Base-by-base conservation (phyloP, 305 asterid species). In the Fraxinus xanthoxyloides region DNA sequence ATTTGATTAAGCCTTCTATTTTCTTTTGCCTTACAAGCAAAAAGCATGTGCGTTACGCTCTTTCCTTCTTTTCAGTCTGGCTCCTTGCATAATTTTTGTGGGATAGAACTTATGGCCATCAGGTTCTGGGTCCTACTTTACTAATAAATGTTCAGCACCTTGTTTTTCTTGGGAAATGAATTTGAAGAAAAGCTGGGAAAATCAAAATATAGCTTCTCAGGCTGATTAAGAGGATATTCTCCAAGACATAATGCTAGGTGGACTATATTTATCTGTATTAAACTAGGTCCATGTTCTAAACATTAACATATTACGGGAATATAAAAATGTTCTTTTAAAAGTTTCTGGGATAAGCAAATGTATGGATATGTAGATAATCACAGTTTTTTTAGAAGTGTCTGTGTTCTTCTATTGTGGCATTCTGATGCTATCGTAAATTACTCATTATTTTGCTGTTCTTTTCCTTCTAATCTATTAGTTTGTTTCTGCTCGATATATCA, bases 401-500 rank as follows among this genome's bases (percentile, higher is more conserved):
- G 82, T 40, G 61, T 17, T 17, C 40, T 38, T 74, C 75, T 67
- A 77, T 28, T 59, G 56, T 81, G 86, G 85, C 81, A 81, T 78
- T 79, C 74, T 59, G 15, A 76, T 78, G 32, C 54, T 78, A 31
- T 82, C 77, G 76, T 85, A 78, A 59, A 80, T 81, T 77, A 67
- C 30, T 56, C 6, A 56, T 80, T 75, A 72, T 75, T 80, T 51
- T 34, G 51, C 81, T 38, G 70, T 54, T 70, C 72, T 63, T 61
- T 28, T 67, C 74, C 35, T 81, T 75, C 63, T 67, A 38, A 80
- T 35, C 2, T 63, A 72, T 79, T 81, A 3, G 78, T 76, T 48
- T 75, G 38, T 56, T 82, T 67, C 61, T 78, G 86, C 78, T 80
- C 86, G 81, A 79, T 80, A 85, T 87, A 88, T 84, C 96, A 97